A percentile compares a stretch with the other conserved stretches of the same genome.
Evolutionary conservation across 73 alveolate genomes (phyloP).

Genomic region (Urostyla sp.): DNA sequence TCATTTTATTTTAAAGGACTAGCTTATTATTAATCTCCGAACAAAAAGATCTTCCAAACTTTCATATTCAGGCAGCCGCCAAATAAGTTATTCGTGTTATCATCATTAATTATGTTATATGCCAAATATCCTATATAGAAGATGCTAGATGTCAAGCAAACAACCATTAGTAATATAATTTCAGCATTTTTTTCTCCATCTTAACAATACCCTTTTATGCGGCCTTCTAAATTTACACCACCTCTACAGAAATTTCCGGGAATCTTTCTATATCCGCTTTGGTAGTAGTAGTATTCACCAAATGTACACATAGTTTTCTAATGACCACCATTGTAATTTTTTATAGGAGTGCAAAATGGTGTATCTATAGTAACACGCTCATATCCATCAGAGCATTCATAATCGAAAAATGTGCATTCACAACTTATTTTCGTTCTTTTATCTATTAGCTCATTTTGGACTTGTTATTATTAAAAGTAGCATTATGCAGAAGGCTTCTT

Average conservation of each 20-base stretch:
- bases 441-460: conserved; percentile 75
- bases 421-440: conserved; percentile 58
- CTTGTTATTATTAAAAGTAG: conserved; percentile 76
- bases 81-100: no score
- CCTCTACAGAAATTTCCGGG: conserved; percentile 90
- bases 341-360: conserved; percentile 57
- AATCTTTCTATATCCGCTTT: conserved; percentile 85
- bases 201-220: no score
- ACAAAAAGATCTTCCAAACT: no score
- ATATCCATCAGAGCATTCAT: conserved; percentile 86
- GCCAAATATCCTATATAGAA: no score
- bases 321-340: background rate
- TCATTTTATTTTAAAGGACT: no score
- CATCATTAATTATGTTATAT: no score
- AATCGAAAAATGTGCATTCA: conserved; percentile 88
- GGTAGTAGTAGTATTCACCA: conserved; percentile 55
- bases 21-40: no score
- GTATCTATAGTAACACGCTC: conserved; percentile 70
- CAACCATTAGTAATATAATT: no score
- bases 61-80: no score
- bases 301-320: conserved; percentile 18
- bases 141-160: no score
- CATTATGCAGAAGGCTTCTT: conserved; percentile 64
- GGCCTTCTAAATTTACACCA: conserved; percentile 79
- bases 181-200: no score